phyloP scores from a whole-genome alignment of 495 filamentous ascomycete genomes.

The Ramalina intermedia region DNA sequence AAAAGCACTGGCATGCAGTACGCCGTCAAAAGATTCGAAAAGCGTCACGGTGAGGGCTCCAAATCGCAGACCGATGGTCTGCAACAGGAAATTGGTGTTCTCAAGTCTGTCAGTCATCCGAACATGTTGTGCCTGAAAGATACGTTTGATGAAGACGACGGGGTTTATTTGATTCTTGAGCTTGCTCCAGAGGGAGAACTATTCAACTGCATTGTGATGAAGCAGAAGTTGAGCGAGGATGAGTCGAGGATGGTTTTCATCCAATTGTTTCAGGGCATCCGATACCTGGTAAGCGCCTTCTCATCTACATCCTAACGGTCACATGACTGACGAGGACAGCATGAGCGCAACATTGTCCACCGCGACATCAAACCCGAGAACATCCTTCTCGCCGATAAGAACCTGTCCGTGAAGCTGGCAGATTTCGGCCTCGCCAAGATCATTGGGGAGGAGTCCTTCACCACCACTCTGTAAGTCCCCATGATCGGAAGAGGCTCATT shows the following conservation, averaged over 20 bases:
- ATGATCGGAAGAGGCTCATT: not conserved
- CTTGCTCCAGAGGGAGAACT: constrained; percentile 85
- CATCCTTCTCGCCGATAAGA: constrained; percentile 73
- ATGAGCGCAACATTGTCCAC: constrained; percentile 94
- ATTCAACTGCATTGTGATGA: constrained; percentile 85
- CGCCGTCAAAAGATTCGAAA: constrained; percentile 91
- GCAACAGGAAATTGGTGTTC: constrained; percentile 87
- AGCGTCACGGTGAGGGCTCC: constrained; percentile 61
- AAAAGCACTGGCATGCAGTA: constrained; percentile 67
- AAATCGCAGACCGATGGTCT: constrained; percentile 68
- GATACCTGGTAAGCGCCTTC: constrained; percentile 61
- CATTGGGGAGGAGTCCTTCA: constrained; percentile 96
- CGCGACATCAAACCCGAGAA: constrained; percentile 99
- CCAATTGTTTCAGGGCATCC: constrained; percentile 85
- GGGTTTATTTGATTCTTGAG: constrained; percentile 85
- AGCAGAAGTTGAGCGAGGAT: constrained; percentile 69
- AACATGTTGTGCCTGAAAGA: constrained; percentile 90
- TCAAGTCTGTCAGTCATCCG: constrained; percentile 95
- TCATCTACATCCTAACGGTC: not conserved
- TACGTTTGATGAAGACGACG: constrained; percentile 82
- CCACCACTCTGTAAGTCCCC: constrained; percentile 65
- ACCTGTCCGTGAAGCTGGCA: constrained; percentile 78
- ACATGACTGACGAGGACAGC: constrained; percentile 41
- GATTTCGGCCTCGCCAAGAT: constrained; percentile 98
- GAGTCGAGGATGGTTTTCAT: constrained; percentile 77